Evolutionary conservation across 2,329 filamentous ascomycete species (phyloP), one percentile per base, ranked within the genome.

Genomic region (Pseudohalonectria lignicola): DNA sequence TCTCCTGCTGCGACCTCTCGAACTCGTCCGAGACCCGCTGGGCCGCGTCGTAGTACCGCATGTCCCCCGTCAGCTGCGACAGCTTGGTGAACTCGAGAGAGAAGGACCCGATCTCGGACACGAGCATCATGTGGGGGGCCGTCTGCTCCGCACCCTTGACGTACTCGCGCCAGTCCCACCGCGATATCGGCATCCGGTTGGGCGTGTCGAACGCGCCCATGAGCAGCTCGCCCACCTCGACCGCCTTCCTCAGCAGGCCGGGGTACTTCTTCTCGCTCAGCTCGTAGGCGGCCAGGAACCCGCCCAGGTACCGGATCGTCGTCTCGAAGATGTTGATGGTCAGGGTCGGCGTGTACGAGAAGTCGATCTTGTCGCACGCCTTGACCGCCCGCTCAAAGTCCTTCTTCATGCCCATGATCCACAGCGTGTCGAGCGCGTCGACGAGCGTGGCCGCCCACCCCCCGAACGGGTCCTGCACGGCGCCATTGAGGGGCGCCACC

Each of bases 171-270:
- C 71, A 76, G 37, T 71, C 62, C 61, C 74, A 79, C 36, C 69
- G 67, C 7, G 63, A 63, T 31, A 75, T 60, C 0, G 80, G 80
- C 67, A 84, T 75, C n/a, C 69, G 67, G 49, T 79, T 80, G 2
- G 74, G 73, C 10, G 79, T 82, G 46, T 83, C 78, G 47, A 82
- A 83, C 2, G 75, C 75, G 18, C 70, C 68, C 51, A 82, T 77
- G 18, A 84, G 60, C 50, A 83, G 57, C 41, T 79, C 71, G 16
- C 70, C 79, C 10, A 83, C 62, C 55, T 82, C 74, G 2, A 64
- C 60, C 2, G 79, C 76, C 53, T 83, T 82, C 30, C 58, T 58
- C 29, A 83, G 60, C 38, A 83, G 54, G n/a, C 62, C 60, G 19
- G 67, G 59, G 43, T 64, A 62, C 41, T 67, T 60, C 39, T 65